Percentiles rank a stretch among this genome's conserved stretches.
phyloP scores from a whole-genome alignment of 331 rosid species.

The Ulmus americana region DNA sequence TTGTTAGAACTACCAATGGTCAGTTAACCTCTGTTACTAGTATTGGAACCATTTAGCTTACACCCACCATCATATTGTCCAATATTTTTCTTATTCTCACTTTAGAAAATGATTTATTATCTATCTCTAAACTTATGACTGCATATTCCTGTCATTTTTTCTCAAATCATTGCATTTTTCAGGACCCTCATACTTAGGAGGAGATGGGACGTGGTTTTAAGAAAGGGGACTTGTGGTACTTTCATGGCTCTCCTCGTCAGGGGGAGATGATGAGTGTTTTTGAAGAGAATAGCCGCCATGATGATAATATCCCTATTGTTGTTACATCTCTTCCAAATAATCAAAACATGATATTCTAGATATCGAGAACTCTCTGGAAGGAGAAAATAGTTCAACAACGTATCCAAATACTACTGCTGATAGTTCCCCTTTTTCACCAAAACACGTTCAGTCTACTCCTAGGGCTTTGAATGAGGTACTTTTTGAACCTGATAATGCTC shows the following conservation, averaged over 20 bases:
- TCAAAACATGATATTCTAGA: too few relatives aligned
- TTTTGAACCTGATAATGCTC: too few relatives aligned
- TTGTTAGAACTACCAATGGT: too few relatives aligned
- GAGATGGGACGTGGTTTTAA: background rate
- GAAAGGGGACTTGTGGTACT: background rate
- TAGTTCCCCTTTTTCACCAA: too few relatives aligned
- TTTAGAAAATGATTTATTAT: background rate
- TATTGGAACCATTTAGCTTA: background rate
- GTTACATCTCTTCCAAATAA: too few relatives aligned
- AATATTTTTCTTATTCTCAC: background rate
- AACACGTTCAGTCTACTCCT: too few relatives aligned
- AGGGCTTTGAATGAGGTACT: too few relatives aligned
- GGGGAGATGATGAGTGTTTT: background rate
- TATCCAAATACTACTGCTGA: too few relatives aligned
- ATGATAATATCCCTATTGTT: background rate
- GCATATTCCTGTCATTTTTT: background rate
- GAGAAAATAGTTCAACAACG: too few relatives aligned
- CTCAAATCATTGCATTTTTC: too few relatives aligned
- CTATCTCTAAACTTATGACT: background rate
- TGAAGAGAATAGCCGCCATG: background rate
- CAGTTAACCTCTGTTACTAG: background rate
- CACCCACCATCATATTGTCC: background rate
- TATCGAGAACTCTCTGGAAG: too few relatives aligned
- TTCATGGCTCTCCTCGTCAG: background rate
- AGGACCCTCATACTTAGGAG: too few relatives aligned